Evolutionary conservation across 2,329 filamentous ascomycete genomes (phyloP).

Genomic region (Apiospora marii): DNA sequence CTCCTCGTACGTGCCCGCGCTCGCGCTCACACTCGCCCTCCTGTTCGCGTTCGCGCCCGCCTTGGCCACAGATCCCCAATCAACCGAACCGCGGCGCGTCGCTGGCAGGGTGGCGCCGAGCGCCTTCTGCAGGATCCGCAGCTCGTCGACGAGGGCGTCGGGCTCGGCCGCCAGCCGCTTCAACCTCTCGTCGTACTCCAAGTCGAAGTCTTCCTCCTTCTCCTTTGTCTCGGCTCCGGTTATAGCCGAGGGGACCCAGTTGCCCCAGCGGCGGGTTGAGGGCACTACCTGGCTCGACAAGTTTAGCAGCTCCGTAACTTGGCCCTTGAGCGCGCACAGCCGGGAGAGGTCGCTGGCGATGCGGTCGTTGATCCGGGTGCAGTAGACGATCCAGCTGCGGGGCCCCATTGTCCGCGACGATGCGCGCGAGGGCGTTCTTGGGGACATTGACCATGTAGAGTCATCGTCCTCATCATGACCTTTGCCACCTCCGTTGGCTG

Average conservation of each 20-base stretch:
- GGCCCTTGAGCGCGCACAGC: constrained; percentile 6
- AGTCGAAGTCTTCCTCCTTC: neutral
- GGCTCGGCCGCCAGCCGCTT: neutral
- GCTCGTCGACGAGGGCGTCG: neutral
- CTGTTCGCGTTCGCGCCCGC: neutral
- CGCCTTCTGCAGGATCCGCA: neutral
- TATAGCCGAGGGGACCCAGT: neutral
- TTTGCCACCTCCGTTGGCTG: neutral
- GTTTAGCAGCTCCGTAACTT: neutral
- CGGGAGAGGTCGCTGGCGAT: neutral
- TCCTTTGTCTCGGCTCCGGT: neutral
- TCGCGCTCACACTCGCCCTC: neutral
- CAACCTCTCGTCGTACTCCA: neutral
- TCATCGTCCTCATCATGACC: neutral
- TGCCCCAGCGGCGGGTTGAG: neutral
- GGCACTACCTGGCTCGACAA: neutral
- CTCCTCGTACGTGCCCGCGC: neutral
- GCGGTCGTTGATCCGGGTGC: constrained; percentile 2
- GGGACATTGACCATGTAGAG: neutral
- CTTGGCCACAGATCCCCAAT: neutral
- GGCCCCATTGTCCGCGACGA: neutral
- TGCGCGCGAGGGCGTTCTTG: neutral
- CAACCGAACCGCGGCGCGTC: neutral
- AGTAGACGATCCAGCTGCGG: constrained; percentile 14
- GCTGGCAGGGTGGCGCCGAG: neutral